Percentiles rank a stretch among this genome's conserved stretches.
Conservation (phyloP, 2,329 filamentous ascomycete genomes). For the Verticillium albo-atrum region DNA sequence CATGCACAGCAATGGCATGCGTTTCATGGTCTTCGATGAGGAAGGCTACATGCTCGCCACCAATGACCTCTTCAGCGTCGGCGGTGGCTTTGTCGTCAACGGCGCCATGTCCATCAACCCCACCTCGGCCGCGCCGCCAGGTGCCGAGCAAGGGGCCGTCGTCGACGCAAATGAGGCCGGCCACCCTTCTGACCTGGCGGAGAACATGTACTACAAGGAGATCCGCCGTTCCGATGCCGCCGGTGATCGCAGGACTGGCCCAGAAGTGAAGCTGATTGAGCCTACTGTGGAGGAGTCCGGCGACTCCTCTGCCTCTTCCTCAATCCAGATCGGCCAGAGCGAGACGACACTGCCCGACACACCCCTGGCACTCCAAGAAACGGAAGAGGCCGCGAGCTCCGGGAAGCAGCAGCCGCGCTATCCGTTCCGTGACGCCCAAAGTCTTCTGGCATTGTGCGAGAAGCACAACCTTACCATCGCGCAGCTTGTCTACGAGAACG, state of each 20-base stretch:
- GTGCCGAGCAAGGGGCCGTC: constrained; percentile 7
- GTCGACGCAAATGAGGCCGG: constrained; percentile 15
- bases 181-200: constrained; percentile 43
- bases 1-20: constrained; percentile 48
- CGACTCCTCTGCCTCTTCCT: constrained; percentile 1
- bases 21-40: constrained; percentile 43
- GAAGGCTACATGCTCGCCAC: constrained; percentile 41
- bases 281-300: neutral
- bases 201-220: constrained; percentile 49
- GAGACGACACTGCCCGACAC: constrained; percentile 1
- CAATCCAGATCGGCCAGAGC: neutral
- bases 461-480: constrained; percentile 48
- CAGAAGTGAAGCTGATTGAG: constrained; percentile 33
- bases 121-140: constrained; percentile 10
- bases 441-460: constrained; percentile 39
- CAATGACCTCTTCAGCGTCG: constrained; percentile 47
- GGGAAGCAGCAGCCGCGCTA: constrained; percentile 34
- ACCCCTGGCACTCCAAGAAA: neutral
- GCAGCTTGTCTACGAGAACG: constrained; percentile 47
- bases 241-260: constrained; percentile 37
- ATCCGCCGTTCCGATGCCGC: constrained; percentile 41
- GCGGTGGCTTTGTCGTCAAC: constrained; percentile 48
- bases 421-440: constrained; percentile 41
- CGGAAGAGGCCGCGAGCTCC: neutral
- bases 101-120: constrained; percentile 40